Base-by-base conservation (phyloP, 2,329 filamentous ascomycete genomes). In the Fusarium nurragi region DNA sequence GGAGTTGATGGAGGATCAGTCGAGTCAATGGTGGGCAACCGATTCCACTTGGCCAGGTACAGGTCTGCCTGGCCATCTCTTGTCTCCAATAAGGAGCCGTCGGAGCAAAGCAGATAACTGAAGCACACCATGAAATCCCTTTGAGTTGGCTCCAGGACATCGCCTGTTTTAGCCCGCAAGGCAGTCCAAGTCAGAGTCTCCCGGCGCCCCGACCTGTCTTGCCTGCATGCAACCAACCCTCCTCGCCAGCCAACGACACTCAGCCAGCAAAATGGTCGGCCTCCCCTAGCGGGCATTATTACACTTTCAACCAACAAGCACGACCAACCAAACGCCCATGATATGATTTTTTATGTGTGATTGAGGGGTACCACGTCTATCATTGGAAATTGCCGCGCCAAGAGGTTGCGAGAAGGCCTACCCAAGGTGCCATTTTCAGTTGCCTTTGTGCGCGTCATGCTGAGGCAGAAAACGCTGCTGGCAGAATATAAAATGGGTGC, bases 221-320 rank as follows among this genome's bases (percentile, higher is more conserved):
- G 23, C 39, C 41, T 50, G 47, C 38, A 54, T 65, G 51, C 60
- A 60, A 50, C 60, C 63, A 57, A 39, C 38, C 43, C 54, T 48
- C 12, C 21, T 38, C 23, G 18, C 12, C 32, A 26, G 18, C 64
- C 64, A 67, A 67, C 67, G 16, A 25, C n/a, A 13, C 28, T 18
- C 28, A 45, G 60, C 60, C 54, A 64, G 45, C 19, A 46, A 40
- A 19, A 21, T 28, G 55, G 64, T 37, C 32, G 59, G 63, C 60
- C 60, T 67, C 64, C 64, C 26, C 22, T 67, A 67, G 64, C 40
- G 49, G 43, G 5, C 21, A 43, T 60, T 67, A 22, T 54, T 67
- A 65, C 54, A 67, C 54, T 67, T 67, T 64, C 40, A 36, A 60
- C 58, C 64, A 66, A 60, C 63, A 43, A 16, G 37, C 41, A 46